These are phyloP conservation scores for Copromyces sp. DNA, from an alignment of 495 filamentous ascomycete species.

Conservation along the genomic window DNA sequence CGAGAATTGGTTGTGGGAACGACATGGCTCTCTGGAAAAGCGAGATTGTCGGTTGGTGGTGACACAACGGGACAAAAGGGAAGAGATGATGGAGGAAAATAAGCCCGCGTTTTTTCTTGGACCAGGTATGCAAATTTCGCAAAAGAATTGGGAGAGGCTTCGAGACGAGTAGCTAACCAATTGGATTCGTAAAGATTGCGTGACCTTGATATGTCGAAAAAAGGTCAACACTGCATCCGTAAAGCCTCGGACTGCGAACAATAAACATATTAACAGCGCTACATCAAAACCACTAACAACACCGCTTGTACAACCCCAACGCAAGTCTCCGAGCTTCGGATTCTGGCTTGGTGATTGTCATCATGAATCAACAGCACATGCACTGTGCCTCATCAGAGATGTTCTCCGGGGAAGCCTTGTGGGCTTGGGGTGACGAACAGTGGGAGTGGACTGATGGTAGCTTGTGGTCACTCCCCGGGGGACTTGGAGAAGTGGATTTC, in stretches of 20 bases:
- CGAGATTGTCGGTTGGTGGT: background rate
- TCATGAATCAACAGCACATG: background rate
- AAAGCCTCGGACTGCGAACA: background rate
- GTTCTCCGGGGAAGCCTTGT: background rate
- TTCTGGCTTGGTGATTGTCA: background rate
- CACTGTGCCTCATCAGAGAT: background rate
- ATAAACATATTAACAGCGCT: background rate
- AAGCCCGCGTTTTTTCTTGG: background rate
- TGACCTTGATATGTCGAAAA: background rate
- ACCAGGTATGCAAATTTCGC: background rate
- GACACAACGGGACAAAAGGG: background rate
- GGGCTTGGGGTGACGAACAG: background rate
- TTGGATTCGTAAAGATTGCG: background rate
- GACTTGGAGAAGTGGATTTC: background rate
- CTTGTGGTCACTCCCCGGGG: background rate
- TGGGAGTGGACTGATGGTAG: background rate
- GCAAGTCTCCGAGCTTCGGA: background rate
- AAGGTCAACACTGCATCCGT: background rate
- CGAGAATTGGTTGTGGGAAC: background rate
- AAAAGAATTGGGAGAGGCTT: background rate
- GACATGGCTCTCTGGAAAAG: background rate
- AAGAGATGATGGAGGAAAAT: background rate
- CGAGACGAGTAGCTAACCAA: background rate
- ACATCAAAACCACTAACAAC: background rate
- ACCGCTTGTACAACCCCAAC: background rate